A percentile compares a stretch with the other conserved stretches of the same genome.
Evolutionary conservation across 805 yeast genomes (phyloP).

Genomic region (Schwanniomyces vanrijiae): DNA sequence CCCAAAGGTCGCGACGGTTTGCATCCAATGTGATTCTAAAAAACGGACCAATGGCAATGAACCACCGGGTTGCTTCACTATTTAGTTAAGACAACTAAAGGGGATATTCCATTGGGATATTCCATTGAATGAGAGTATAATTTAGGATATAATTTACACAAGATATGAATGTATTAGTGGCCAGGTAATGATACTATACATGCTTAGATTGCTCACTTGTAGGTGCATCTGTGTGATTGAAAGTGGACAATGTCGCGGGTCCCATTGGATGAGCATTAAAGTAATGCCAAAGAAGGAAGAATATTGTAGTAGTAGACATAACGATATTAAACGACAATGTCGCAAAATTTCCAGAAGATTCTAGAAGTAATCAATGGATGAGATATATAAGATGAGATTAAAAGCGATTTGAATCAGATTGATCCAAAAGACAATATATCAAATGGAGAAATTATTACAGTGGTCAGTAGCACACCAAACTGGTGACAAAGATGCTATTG

Average conservation of each 20-base stretch:
- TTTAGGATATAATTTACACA: too few relatives aligned
- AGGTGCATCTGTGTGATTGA: too few relatives aligned
- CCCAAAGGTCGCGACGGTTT: not conserved
- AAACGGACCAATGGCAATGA: too few relatives aligned
- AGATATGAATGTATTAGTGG: too few relatives aligned
- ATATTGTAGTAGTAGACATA: not conserved
- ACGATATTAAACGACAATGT: not conserved
- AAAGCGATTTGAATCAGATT: not conserved
- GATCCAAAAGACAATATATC: not conserved
- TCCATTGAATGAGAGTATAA: too few relatives aligned
- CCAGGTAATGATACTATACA: too few relatives aligned
- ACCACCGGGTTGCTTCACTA: too few relatives aligned
- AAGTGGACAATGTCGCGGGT: too few relatives aligned
- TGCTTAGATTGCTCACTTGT: too few relatives aligned
- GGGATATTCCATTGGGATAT: too few relatives aligned
- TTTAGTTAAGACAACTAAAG: too few relatives aligned
- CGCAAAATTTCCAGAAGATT: constrained; percentile 7
- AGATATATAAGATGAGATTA: not conserved
- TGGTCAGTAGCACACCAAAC: constrained; percentile 87
- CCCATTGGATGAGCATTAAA: too few relatives aligned
- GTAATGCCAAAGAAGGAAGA: not conserved
- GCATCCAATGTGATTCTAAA: not conserved
- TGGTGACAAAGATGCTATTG: constrained; percentile 67
- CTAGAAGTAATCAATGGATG: not conserved
- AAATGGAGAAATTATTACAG: constrained; percentile 90